Percentiles rank a stretch among this genome's conserved stretches.
phyloP scores from a whole-genome alignment of 2,329 filamentous ascomycete species.

The Ceratocystis albifundus region DNA sequence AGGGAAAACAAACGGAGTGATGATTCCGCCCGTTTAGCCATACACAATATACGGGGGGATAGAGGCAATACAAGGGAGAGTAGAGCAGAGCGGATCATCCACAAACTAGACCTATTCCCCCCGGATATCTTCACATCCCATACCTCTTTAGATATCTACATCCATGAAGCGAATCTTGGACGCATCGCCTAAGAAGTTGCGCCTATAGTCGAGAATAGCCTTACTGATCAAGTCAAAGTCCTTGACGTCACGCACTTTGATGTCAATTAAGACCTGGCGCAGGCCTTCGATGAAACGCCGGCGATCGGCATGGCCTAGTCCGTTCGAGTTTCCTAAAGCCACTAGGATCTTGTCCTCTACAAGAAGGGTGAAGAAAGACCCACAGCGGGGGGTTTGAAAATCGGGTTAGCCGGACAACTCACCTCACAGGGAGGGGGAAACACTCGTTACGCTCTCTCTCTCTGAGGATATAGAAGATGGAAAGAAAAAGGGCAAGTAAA shows the following conservation, averaged over 20 bases:
- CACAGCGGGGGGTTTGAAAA: neutral
- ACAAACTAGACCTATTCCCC: neutral
- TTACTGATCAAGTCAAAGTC: slow-evolving; percentile 57
- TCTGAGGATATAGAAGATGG: neutral
- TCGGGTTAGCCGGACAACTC: slow-evolving; percentile 16
- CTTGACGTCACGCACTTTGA: slow-evolving; percentile 48
- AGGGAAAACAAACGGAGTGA: too few species aligned
- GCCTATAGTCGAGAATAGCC: slow-evolving; percentile 55
- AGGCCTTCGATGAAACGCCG: slow-evolving; percentile 52
- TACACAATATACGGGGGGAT: too few species aligned
- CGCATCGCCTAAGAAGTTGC: slow-evolving; percentile 51
- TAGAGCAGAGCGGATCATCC: too few species aligned
- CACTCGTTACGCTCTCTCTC: slow-evolving; percentile 12
- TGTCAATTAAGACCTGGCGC: slow-evolving; percentile 46
- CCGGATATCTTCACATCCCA: too few species aligned
- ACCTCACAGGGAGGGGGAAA: slow-evolving; percentile 7
- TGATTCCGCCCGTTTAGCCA: too few species aligned
- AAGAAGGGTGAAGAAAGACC: slow-evolving; percentile 11
- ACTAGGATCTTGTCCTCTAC: slow-evolving; percentile 63
- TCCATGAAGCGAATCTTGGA: slow-evolving; percentile 41
- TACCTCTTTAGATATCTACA: slow-evolving; percentile 16
- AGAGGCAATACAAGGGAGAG: too few species aligned
- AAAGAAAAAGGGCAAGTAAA: neutral
- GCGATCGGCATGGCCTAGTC: slow-evolving; percentile 50
- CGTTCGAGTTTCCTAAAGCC: slow-evolving; percentile 56